Percentiles rank a stretch among this genome's conserved stretches.
These are phyloP conservation scores for Laguncularia racemosa DNA, from an alignment of 345 rosid species.

Conservation along the genomic window DNA sequence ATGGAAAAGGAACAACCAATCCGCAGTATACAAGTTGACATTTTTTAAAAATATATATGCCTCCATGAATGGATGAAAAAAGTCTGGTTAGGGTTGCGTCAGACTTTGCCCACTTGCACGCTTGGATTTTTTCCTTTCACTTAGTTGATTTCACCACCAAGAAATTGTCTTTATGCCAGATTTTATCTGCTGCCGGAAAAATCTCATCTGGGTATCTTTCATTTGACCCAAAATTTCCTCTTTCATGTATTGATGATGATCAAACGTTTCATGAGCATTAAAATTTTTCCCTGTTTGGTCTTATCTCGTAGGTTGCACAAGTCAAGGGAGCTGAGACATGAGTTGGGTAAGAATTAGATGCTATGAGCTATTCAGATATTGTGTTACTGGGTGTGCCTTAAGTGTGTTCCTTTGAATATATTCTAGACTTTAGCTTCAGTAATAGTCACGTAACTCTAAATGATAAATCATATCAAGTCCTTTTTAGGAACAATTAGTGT, in stretches of 20 bases:
- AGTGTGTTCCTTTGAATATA: conserved; percentile 23
- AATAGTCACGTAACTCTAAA: too few species aligned
- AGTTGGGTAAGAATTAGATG: conserved; percentile 10
- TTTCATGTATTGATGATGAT: neutral
- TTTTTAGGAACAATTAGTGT: too few species aligned
- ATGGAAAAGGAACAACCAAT: too few species aligned
- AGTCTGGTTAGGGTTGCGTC: too few species aligned
- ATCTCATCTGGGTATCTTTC: conserved; percentile 27
- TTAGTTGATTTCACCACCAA: neutral
- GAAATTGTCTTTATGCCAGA: conserved; percentile 6
- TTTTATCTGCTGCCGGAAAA: conserved; percentile 9
- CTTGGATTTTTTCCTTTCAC: too few species aligned
- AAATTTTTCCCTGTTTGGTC: neutral
- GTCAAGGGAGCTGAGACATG: neutral
- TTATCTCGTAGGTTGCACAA: conserved; percentile 4
- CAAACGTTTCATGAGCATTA: neutral
- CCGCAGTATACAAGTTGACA: too few species aligned
- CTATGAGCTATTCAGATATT: conserved; percentile 8
- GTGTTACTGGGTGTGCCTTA: neutral
- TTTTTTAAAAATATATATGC: too few species aligned
- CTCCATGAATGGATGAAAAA: too few species aligned
- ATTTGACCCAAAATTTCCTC: neutral
- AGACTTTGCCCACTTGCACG: too few species aligned
- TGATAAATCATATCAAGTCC: too few species aligned
- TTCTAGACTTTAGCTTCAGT: conserved; percentile 10